These are phyloP conservation scores for Xylaria bambusicola DNA, from an alignment of 495 filamentous ascomycete genomes.

Conservation along the genomic window DNA sequence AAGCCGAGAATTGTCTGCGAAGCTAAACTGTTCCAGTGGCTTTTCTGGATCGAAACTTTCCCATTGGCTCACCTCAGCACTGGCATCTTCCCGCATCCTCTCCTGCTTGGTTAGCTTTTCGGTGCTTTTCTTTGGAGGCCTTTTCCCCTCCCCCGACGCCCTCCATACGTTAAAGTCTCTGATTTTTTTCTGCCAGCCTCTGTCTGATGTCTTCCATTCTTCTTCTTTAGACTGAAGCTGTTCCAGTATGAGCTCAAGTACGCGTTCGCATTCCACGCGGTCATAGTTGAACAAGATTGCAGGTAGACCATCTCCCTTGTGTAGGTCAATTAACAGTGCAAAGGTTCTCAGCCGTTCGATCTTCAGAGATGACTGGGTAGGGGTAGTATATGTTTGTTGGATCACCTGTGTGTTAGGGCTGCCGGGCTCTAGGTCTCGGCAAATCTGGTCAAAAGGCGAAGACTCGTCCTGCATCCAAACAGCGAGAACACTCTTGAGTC, in stretches of 20 bases:
- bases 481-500: conserved; percentile 59
- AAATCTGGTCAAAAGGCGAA: conserved; percentile 65
- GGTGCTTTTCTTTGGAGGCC: conserved; percentile 40
- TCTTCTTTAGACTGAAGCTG: conserved; percentile 57
- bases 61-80: conserved; percentile 54
- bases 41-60: conserved; percentile 65
- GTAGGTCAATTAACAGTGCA: conserved; percentile 61
- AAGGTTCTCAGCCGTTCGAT: conserved; percentile 45
- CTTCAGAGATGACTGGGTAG: neutral
- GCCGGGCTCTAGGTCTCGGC: conserved; percentile 26
- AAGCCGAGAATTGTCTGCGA: conserved; percentile 62
- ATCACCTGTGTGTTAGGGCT: neutral
- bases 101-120: conserved; percentile 54
- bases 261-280: conserved; percentile 60
- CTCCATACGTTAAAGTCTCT: conserved; percentile 55
- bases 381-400: neutral
- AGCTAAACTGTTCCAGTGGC: conserved; percentile 62
- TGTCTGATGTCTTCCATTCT: conserved; percentile 55
- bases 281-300: conserved; percentile 80
- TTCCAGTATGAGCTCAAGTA: conserved; percentile 48
- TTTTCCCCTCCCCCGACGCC: conserved; percentile 31
- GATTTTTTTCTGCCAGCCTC: conserved; percentile 61
- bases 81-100: conserved; percentile 52
- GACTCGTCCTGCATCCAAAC: conserved; percentile 59
- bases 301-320: conserved; percentile 65